Conservation (phyloP, 495 filamentous ascomycete genomes). For the Niebla homalea region DNA sequence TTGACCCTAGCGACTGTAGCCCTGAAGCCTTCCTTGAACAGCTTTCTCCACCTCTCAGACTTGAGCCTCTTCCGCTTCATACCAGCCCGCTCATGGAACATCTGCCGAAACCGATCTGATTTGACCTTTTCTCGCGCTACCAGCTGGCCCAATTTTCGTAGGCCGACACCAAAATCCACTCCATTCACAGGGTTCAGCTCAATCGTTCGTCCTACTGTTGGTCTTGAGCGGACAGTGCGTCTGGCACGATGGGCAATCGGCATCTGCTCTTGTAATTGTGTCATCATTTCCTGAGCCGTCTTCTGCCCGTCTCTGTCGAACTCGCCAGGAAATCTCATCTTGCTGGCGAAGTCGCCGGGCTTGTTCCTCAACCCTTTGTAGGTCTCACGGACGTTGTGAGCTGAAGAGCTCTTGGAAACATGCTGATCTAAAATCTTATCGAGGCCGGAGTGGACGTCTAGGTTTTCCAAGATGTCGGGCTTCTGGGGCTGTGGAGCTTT, state of each 20-base stretch:
- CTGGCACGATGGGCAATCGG: slow-evolving; percentile 1
- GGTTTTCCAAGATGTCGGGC: background rate
- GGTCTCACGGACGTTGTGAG: background rate
- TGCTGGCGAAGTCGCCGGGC: background rate
- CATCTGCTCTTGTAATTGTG: background rate
- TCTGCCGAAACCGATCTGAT: slow-evolving; percentile 36
- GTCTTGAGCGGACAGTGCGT: slow-evolving; percentile 23
- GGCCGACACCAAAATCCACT: slow-evolving; percentile 40
- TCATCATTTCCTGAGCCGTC: background rate
- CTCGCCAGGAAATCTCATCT: background rate
- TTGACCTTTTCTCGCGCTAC: slow-evolving; percentile 40
- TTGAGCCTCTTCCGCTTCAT: slow-evolving; percentile 60
- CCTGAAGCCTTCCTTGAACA: slow-evolving; percentile 54
- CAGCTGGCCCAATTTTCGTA: slow-evolving; percentile 36
- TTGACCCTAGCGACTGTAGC: slow-evolving; percentile 44
- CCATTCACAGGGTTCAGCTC: slow-evolving; percentile 28
- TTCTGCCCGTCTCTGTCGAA: background rate
- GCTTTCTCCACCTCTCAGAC: slow-evolving; percentile 49
- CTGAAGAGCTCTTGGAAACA: background rate
- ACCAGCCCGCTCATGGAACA: slow-evolving; percentile 57
- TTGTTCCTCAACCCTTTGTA: background rate
- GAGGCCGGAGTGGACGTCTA: background rate
- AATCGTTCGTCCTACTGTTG: slow-evolving; percentile 41
- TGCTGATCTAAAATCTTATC: background rate
- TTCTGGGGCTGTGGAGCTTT: background rate